Percentiles rank a stretch among this genome's conserved stretches.
Conservation (phyloP, 257 asterid genomes). For the Fraxinus excelsior region DNA sequence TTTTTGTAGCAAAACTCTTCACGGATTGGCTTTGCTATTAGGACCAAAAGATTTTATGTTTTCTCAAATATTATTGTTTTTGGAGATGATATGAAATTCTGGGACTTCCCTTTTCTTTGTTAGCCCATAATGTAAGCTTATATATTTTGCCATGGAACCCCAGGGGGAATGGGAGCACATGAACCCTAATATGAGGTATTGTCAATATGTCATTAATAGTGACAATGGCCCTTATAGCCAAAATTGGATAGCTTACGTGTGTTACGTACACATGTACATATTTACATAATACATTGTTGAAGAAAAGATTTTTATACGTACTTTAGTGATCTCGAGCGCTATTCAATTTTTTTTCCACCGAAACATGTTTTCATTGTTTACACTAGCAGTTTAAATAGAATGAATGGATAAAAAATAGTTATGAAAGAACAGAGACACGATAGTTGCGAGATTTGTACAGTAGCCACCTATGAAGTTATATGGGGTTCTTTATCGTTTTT, state of each 20-base stretch:
- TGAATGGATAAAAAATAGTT: too few relatives aligned
- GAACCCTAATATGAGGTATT: constrained; percentile 13
- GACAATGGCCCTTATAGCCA: constrained; percentile 23
- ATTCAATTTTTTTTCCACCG: too few relatives aligned
- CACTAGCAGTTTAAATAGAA: too few relatives aligned
- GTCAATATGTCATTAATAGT: neutral
- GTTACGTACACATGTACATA: neutral
- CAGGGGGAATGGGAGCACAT: constrained; percentile 16
- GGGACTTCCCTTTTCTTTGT: constrained; percentile 3
- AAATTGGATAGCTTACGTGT: neutral
- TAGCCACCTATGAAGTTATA: too few relatives aligned
- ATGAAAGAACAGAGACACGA: too few relatives aligned
- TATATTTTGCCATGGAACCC: constrained; percentile 6
- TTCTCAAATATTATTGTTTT: neutral
- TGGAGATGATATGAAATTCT: neutral
- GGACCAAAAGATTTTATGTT: neutral
- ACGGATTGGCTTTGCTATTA: constrained; percentile 29
- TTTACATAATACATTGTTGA: neutral
- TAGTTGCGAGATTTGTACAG: too few relatives aligned
- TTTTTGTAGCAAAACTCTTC: too few relatives aligned
- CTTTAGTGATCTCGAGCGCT: neutral
- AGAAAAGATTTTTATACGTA: neutral
- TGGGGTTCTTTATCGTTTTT: too few relatives aligned
- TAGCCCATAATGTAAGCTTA: constrained; percentile 27
- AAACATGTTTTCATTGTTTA: too few relatives aligned